Percentiles rank a stretch among this genome's conserved stretches.
Evolutionary conservation across 176 grass and related monocot genomes (phyloP).

Genomic region (Lolium rigidum): DNA sequence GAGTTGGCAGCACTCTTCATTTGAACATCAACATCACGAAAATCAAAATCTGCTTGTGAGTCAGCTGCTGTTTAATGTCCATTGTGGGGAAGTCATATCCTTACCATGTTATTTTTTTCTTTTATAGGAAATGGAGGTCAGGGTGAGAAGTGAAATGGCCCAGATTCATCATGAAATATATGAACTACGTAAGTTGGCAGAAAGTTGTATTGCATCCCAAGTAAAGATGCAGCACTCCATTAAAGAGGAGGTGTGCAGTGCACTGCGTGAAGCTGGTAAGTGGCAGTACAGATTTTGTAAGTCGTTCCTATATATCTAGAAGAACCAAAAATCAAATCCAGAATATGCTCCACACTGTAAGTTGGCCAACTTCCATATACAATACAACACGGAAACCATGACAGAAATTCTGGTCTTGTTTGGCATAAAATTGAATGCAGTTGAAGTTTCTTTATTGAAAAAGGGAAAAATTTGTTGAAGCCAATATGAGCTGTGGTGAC

Average conservation of each 20-base stretch:
- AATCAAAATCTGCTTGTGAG: slow-evolving; percentile 58
- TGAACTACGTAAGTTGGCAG: slow-evolving; percentile 79
- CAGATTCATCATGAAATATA: slow-evolving; percentile 91
- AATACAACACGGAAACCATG: background rate
- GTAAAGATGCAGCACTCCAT: slow-evolving; percentile 74
- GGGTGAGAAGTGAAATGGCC: slow-evolving; percentile 74
- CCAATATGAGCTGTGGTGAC: slow-evolving; percentile 33
- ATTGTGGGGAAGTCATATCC: slow-evolving; percentile 23
- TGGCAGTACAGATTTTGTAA: slow-evolving; percentile 11
- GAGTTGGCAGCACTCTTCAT: slow-evolving; percentile 60
- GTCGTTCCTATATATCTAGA: slow-evolving; percentile 4
- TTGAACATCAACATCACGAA: slow-evolving; percentile 57
- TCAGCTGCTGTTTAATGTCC: slow-evolving; percentile 40
- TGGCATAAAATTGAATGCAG: background rate
- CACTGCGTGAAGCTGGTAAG: slow-evolving; percentile 80
- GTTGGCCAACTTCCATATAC: slow-evolving; percentile 20
- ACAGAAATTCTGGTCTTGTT: background rate
- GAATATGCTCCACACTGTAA: background rate
- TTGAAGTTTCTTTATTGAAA: background rate
- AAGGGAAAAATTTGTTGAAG: background rate
- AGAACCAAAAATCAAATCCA: slow-evolving; percentile 2
- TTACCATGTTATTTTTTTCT: slow-evolving; percentile 38
- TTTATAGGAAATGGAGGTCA: slow-evolving; percentile 62
- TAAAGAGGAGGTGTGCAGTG: slow-evolving; percentile 80
- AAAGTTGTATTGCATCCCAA: slow-evolving; percentile 92